Conservation (phyloP, 371 early-diverging fungal species). For the Funneliformis caledonium region DNA sequence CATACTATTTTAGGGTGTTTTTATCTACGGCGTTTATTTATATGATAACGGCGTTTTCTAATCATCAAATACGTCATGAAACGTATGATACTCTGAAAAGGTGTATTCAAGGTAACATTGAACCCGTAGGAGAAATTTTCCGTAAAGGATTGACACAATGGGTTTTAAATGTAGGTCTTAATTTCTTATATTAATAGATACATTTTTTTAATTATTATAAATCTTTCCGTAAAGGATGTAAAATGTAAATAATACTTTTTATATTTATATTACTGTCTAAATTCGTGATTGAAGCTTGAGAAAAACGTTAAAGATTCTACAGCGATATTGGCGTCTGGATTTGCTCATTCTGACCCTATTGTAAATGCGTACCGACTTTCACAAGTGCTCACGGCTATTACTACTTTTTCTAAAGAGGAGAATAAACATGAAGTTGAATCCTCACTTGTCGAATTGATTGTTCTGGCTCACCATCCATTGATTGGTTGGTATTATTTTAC, state of each 20-base stretch:
- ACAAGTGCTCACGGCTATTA: slow-evolving; percentile 67
- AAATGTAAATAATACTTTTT: neutral
- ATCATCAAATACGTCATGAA: slow-evolving; percentile 56
- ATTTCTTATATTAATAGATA: neutral
- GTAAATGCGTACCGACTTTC: slow-evolving; percentile 60
- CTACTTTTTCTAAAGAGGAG: slow-evolving; percentile 52
- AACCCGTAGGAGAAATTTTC: slow-evolving; percentile 51
- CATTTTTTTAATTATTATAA: no score
- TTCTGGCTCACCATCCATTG: slow-evolving; percentile 75
- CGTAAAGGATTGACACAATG: slow-evolving; percentile 58
- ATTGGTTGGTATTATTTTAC: slow-evolving; percentile 49
- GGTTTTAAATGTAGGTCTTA: slow-evolving; percentile 54
- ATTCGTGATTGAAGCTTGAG: slow-evolving; percentile 46
- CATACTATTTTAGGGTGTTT: slow-evolving; percentile 21
- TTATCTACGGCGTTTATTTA: slow-evolving; percentile 57
- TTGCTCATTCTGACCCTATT: slow-evolving; percentile 54
- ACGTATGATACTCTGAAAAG: slow-evolving; percentile 55
- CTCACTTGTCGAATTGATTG: slow-evolving; percentile 66
- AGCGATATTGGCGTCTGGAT: slow-evolving; percentile 55
- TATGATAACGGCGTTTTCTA: slow-evolving; percentile 58
- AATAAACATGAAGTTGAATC: slow-evolving; percentile 50
- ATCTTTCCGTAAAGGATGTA: no score
- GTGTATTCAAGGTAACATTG: slow-evolving; percentile 50
- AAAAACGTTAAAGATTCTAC: slow-evolving; percentile 59
- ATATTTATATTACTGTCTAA: slow-evolving; percentile 21